phyloP scores from a whole-genome alignment of 2,329 filamentous ascomycete genomes.

The Ophiostoma piceae region DNA sequence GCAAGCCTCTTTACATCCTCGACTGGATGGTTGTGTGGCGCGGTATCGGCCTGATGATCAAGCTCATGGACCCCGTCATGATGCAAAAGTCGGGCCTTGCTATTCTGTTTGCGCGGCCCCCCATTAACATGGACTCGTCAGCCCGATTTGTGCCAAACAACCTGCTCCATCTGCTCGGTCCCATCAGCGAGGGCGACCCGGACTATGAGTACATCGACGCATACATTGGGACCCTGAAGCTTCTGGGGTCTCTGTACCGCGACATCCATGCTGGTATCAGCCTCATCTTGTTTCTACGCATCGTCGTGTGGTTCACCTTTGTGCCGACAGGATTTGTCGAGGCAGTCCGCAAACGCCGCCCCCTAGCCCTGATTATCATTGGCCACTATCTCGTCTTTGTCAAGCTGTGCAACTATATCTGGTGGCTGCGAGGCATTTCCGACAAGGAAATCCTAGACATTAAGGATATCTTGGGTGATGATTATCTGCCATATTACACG shows the following conservation, averaged over 20 bases:
- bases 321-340: background rate
- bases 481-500: background rate
- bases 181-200: background rate
- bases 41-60: background rate
- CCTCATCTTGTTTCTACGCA: background rate
- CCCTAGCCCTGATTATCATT: background rate
- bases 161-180: background rate
- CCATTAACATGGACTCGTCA: background rate
- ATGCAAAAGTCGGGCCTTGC: background rate
- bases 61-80: background rate
- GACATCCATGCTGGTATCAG: background rate
- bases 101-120: background rate
- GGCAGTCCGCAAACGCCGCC: background rate
- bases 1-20: background rate
- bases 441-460: conserved; percentile 45
- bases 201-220: background rate
- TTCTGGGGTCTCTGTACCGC: background rate
- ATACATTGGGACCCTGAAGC: background rate
- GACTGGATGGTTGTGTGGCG: background rate
- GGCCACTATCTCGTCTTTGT: conserved; percentile 47
- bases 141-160: background rate
- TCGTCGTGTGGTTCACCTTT: background rate
- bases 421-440: conserved; percentile 49
- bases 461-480: conserved; percentile 33
- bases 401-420: conserved; percentile 41